Percentiles rank a stretch among this genome's conserved stretches.
phyloP scores from a whole-genome alignment of 169 alveolate genomes.

The Cryptosporidium ubiquitum region DNA sequence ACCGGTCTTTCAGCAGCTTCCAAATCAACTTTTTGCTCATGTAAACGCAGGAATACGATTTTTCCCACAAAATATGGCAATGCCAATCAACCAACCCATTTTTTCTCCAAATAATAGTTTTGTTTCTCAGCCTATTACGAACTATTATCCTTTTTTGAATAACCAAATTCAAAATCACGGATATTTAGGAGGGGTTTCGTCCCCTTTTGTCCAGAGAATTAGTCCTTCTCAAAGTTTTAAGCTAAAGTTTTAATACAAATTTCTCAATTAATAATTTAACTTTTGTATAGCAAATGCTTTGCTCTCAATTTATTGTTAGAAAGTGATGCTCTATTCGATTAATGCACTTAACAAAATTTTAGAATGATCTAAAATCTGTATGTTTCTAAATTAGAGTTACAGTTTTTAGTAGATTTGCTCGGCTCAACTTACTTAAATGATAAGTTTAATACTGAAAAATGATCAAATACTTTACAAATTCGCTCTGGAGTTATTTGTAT shows the following conservation, averaged over 20 bases:
- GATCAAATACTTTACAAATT: constrained; percentile 40
- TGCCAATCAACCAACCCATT: background rate
- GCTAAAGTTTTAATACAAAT: constrained; percentile 28
- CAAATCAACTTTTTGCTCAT: constrained; percentile 37
- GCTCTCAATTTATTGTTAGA: background rate
- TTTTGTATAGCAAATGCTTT: background rate
- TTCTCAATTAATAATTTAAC: background rate
- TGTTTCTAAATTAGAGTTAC: constrained; percentile 3
- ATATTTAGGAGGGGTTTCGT: constrained; percentile 9
- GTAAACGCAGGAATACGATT: constrained; percentile 64
- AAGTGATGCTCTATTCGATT: background rate
- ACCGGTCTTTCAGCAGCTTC: constrained; percentile 1
- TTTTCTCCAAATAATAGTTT: constrained; percentile 46
- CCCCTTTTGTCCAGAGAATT: constrained; percentile 29
- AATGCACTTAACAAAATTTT: background rate
- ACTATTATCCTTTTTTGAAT: background rate
- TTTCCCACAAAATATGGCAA: constrained; percentile 3
- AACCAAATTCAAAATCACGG: constrained; percentile 10
- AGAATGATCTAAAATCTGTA: constrained; percentile 7
- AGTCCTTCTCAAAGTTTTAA: constrained; percentile 65
- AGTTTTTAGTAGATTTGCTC: background rate
- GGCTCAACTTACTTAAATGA: constrained; percentile 37
- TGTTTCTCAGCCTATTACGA: background rate
- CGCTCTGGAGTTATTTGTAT: constrained; percentile 58
- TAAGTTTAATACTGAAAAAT: background rate